Base-by-base conservation (phyloP, 2,329 filamentous ascomycete genomes). In the Botrytis porri region DNA sequence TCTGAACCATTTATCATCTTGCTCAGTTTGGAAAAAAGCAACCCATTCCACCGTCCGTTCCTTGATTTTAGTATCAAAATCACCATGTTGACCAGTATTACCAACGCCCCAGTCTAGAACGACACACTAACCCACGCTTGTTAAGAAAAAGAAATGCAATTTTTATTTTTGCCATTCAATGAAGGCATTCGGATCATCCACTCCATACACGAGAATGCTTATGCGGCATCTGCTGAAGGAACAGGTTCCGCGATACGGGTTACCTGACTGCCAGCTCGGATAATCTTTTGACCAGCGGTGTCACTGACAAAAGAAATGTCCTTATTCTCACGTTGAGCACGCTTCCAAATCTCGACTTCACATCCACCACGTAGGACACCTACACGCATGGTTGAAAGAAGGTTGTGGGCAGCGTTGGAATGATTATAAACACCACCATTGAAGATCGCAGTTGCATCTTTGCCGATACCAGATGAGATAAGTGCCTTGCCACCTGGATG, bases 281-380 rank as follows among this genome's bases (percentile, higher is more conserved):
- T 89, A 78, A 98, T 94, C 76, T 92, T 90, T 82, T 93, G 88
- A 69, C 94, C 95, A 71, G 89, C 86, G 25, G 90, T 92, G 81
- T 97, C 95, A 82, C 93, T 94, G 82, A 93, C 88, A 77, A 92
- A 90, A 73, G 90, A 89, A 73, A 93, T 87, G 78, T 95, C 93
- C 86, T 95, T 95, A 86, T 92, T 93, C 84, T 95, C 92, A 79
- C 90, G 88, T 82, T 95, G 92, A 73, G 92, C 89, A 60, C 93
- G 91, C 88, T 96, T 96, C 93, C 93, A 97, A 83, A 96, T 94
- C 86, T 97, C 93, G 41, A 97, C 93, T 82, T 96, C 93, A 81
- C 92, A 94, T 61, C 93, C 93, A 76, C 93, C 93, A 70, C 93
- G 92, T 76, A 97, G 91, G 66, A 97, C 93, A 83, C 93, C 93